A percentile compares a stretch with the other conserved stretches of the same genome.
These are phyloP conservation scores for Talaromyces stipitatus DNA, from an alignment of 495 filamentous ascomycete species.

Conservation along the genomic window DNA sequence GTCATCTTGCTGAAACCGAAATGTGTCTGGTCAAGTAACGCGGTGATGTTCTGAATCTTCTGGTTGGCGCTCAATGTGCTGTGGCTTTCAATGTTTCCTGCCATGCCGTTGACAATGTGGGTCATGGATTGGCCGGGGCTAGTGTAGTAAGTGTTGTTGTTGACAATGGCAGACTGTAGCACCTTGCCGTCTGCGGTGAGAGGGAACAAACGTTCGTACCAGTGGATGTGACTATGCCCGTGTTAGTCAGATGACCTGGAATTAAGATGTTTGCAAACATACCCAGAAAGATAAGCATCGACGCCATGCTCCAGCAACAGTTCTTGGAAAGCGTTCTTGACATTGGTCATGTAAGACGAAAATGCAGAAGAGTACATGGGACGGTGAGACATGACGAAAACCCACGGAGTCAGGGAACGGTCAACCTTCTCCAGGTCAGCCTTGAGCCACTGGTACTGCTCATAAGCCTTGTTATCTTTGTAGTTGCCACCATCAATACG, in stretches of 20 bases:
- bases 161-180: constrained; percentile 25
- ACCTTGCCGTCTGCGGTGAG: constrained; percentile 27
- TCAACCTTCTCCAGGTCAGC: constrained; percentile 40
- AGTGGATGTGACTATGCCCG: constrained; percentile 43
- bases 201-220: constrained; percentile 41
- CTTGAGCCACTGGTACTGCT: constrained; percentile 41
- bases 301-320: constrained; percentile 49
- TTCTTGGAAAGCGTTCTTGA: constrained; percentile 44
- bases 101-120: constrained; percentile 42
- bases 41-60: constrained; percentile 32
- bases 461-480: constrained; percentile 36
- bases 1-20: constrained; percentile 45
- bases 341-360: constrained; percentile 34
- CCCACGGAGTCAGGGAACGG: constrained; percentile 44
- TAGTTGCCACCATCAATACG: constrained; percentile 25
- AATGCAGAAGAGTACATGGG: constrained; percentile 45
- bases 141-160: constrained; percentile 36
- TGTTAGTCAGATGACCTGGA: not conserved
- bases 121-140: constrained; percentile 36
- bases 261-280: not conserved
- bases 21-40: constrained; percentile 36
- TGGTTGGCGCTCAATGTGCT: constrained; percentile 24
- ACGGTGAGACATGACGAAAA: constrained; percentile 49
- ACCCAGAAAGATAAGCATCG: constrained; percentile 26
- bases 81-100: constrained; percentile 39